Conservation (phyloP, 1,139 yeast species). For the Arxiozyma telluris region DNA sequence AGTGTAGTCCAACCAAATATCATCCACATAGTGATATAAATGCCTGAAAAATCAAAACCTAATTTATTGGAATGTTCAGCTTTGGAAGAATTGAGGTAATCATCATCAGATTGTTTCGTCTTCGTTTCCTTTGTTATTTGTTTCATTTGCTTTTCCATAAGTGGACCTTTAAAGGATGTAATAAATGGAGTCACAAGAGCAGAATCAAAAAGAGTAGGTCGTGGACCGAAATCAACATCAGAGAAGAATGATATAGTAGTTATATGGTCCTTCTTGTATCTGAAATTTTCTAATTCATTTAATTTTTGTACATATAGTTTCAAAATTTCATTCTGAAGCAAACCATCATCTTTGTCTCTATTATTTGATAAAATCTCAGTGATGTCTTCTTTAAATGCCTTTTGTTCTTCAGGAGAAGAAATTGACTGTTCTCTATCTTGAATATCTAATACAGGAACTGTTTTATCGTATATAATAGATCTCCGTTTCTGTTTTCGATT, state of each 20-base stretch:
- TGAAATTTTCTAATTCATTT: slow-evolving; percentile 6
- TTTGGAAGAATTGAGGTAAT: not conserved
- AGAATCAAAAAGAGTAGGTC: slow-evolving; percentile 7
- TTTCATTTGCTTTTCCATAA: slow-evolving; percentile 10
- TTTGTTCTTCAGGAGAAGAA: not conserved
- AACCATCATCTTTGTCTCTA: slow-evolving; percentile 9
- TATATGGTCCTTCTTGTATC: slow-evolving; percentile 6
- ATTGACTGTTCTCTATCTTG: not conserved
- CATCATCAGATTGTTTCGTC: not conserved
- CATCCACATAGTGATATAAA: slow-evolving; percentile 11
- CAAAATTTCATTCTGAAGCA: slow-evolving; percentile 11
- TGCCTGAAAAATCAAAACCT: slow-evolving; percentile 8
- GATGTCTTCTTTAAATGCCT: not conserved
- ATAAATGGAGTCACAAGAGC: slow-evolving; percentile 7
- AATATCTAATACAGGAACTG: slow-evolving; percentile 2
- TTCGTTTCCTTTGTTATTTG: slow-evolving; percentile 4
- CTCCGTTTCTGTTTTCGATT: slow-evolving; percentile 22
- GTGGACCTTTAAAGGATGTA: slow-evolving; percentile 9
- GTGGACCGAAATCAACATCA: slow-evolving; percentile 14
- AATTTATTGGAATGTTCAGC: not conserved
- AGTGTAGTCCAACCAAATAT: slow-evolving; percentile 8
- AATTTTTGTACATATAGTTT: slow-evolving; percentile 8
- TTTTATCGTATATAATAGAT: slow-evolving; percentile 11
- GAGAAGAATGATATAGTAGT: slow-evolving; percentile 11
- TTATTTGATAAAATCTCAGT: not conserved